phyloP scores from a whole-genome alignment of 2,329 filamentous ascomycete genomes.

The Xenosphaeropsis pyriputrescens region DNA sequence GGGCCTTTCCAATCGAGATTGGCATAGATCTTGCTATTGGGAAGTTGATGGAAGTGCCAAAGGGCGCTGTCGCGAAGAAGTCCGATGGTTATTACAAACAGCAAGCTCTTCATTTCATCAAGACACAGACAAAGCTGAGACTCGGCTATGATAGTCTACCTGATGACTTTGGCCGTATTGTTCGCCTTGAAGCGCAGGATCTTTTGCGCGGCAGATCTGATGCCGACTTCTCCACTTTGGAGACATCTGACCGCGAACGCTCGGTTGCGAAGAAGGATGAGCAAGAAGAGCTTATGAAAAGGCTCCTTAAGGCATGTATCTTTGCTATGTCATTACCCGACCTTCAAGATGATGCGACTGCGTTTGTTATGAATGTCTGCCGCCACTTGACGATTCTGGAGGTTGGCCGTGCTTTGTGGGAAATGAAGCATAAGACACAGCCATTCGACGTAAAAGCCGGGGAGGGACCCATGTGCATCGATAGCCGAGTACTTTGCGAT shows the following conservation, averaged over 20 bases:
- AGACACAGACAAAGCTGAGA: slow-evolving; percentile 77
- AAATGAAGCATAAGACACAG: slow-evolving; percentile 60
- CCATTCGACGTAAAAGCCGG: slow-evolving; percentile 76
- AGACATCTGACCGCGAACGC: slow-evolving; percentile 62
- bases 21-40: slow-evolving; percentile 81
- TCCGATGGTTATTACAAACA: slow-evolving; percentile 79
- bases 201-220: slow-evolving; percentile 59
- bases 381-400: slow-evolving; percentile 86
- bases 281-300: slow-evolving; percentile 71
- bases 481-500: slow-evolving; percentile 75
- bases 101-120: slow-evolving; percentile 79
- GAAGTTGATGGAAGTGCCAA: slow-evolving; percentile 72
- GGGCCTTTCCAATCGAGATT: slow-evolving; percentile 73
- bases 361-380: slow-evolving; percentile 68
- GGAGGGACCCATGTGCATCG: slow-evolving; percentile 76
- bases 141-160: slow-evolving; percentile 79
- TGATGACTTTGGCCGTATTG: slow-evolving; percentile 72
- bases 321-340: slow-evolving; percentile 72
- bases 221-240: slow-evolving; percentile 54
- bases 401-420: slow-evolving; percentile 69
- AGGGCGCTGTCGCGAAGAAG: slow-evolving; percentile 34
- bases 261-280: slow-evolving; percentile 78
- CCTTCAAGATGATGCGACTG: slow-evolving; percentile 59
- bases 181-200: slow-evolving; percentile 84
- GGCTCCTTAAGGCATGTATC: slow-evolving; percentile 77